phyloP scores from a whole-genome alignment of 1,139 yeast genomes.

The Debaryomycetaceae sp. region DNA sequence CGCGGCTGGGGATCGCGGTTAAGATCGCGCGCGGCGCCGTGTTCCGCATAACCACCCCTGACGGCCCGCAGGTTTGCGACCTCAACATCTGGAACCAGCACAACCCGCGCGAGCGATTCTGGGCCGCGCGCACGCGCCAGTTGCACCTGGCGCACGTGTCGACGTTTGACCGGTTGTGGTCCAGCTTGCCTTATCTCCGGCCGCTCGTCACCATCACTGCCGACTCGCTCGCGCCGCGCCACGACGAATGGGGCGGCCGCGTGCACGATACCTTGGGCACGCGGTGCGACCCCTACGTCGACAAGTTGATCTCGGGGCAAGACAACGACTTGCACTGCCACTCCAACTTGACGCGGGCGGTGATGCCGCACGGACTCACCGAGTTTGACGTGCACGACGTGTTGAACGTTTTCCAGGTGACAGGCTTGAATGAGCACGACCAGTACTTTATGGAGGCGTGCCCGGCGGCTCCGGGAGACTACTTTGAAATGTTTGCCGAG shows the following conservation, averaged over 20 bases:
- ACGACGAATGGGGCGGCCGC: conserved; percentile 63
- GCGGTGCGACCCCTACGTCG: conserved; percentile 67
- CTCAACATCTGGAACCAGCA: conserved; percentile 59
- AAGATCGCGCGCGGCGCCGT: conserved; percentile 56
- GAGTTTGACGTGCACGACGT: conserved; percentile 70
- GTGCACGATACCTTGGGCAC: conserved; percentile 66
- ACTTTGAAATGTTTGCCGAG: conserved; percentile 65
- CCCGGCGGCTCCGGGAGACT: conserved; percentile 55
- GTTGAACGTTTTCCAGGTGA: conserved; percentile 64
- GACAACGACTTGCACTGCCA: conserved; percentile 67
- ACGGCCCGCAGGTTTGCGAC: conserved; percentile 71
- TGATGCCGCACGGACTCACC: conserved; percentile 54
- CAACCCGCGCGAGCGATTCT: conserved; percentile 60
- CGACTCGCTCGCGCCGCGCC: conserved; percentile 52
- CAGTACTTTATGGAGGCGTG: conserved; percentile 70
- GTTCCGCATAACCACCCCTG: conserved; percentile 58
- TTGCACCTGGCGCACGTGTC: conserved; percentile 64
- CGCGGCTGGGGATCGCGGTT: conserved; percentile 58
- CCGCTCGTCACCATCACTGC: conserved; percentile 63
- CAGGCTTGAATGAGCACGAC: conserved; percentile 61
- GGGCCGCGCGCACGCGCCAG: conserved; percentile 70
- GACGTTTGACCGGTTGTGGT: conserved; percentile 60
- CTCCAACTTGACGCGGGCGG: conserved; percentile 57
- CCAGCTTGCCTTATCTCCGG: conserved; percentile 56
- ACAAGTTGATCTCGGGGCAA: conserved; percentile 57